Evolutionary conservation across 208 protist species (phyloP), one percentile per base, ranked within the genome.

Genomic region (Trypanosoma avium): DNA sequence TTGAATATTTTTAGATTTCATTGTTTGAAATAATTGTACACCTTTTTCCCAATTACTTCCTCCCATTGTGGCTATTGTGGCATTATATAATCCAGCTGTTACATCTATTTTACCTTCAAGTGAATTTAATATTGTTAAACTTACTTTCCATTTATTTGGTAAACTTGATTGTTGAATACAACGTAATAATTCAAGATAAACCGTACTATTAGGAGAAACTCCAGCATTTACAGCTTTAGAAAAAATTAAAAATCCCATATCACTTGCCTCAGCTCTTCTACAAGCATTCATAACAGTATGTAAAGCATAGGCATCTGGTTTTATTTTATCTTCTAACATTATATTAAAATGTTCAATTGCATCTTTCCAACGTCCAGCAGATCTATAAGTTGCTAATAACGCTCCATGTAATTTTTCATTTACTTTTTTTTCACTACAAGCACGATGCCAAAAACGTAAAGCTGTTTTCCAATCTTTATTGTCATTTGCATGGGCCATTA

Each of bases 401-500:
- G 86, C 86, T 3, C 86, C 86, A 61, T 90, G 90, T 24, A 93
- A 65, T 48, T 71, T 73, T 10, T 68, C 67, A 36, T 75, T 88
- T 2, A 70, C 71, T 29, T 90, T 89, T 9, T 77, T 79, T 40
- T 87, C 82, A 19, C 48, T 27, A 52, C 79, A 84, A 4, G 90
- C 90, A 8, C 72, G 74, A 38, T 78, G 48, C 84, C 86, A 95
- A 46, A 86, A 85, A 56, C 73, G 59, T 53, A 92, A 53, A 9
- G 86, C 86, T 52, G 69, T 82, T 22, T 40, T 50, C 2, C 59
- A 75, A 54, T 93, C 67, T 22, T 79, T 64, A 53, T 82, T 73
- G 47, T 96, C 85, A 67, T 93, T 96, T 47, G 86, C 83, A 68
- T 93, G 90, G 13, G 90, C 84, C 85, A 96, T 88, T 24, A 96